phyloP scores from a whole-genome alignment of 1,284 basidiomycete genomes.

The Athelia sp. region DNA sequence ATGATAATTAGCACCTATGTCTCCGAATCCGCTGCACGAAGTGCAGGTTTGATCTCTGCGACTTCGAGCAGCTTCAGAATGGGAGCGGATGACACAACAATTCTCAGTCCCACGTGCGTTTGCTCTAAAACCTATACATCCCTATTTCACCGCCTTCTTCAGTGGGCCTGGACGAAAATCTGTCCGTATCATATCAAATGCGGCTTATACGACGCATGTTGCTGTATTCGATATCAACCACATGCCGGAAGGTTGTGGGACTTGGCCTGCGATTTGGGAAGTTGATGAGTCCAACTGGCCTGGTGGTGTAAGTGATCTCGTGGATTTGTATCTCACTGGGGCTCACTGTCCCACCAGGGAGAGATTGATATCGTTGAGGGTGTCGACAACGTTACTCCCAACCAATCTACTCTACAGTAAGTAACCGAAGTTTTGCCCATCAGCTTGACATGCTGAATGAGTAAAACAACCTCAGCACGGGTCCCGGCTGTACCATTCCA shows the following conservation, averaged over 20 bases:
- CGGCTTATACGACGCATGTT: conserved; percentile 26
- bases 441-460: no score
- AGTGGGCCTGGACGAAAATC: conserved; percentile 29
- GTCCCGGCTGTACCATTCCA: neutral
- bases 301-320: conserved; percentile 1
- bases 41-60: conserved; percentile 25
- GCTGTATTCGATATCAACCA: conserved; percentile 9
- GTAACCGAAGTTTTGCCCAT: no score
- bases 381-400: conserved; percentile 27
- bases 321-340: neutral
- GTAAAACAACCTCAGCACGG: no score
- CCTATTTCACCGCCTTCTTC: neutral
- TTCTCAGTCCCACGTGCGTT: conserved; percentile 15
- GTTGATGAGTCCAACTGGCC: conserved; percentile 30
- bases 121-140: neutral
- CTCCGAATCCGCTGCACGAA: conserved; percentile 21
- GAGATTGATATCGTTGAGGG: conserved; percentile 32
- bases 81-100: conserved; percentile 26
- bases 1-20: conserved; percentile 29
- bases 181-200: conserved; percentile 26
- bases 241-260: neutral
- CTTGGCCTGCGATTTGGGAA: conserved; percentile 30
- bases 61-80: conserved; percentile 25
- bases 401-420: conserved; percentile 32
- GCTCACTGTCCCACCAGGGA: conserved; percentile 6